Evolutionary conservation across 768 basidiomycete genomes (phyloP).

Genomic region (Pleurotus sapidus): DNA sequence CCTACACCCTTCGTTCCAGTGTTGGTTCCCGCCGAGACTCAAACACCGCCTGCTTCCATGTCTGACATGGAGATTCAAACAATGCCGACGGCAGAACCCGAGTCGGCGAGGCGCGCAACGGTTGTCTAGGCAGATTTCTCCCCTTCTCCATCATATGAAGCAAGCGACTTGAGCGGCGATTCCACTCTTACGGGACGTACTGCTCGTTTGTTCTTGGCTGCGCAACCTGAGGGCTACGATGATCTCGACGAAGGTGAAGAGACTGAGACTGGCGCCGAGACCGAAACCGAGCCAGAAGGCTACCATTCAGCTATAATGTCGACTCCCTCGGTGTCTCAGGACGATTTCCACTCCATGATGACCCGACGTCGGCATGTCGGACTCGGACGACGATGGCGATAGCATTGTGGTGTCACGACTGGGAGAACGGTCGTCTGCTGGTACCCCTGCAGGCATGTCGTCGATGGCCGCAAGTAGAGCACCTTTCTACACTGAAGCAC

Average conservation of each 20-base stretch:
- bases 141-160: conserved; percentile 16
- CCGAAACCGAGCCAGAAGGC: conserved; percentile 78
- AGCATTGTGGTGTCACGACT: conserved; percentile 71
- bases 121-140: conserved; percentile 45
- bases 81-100: not conserved
- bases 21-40: conserved; percentile 30
- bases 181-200: conserved; percentile 33
- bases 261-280: conserved; percentile 64
- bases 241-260: conserved; percentile 47
- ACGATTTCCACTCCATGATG: conserved; percentile 77
- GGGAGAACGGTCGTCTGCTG: conserved; percentile 12
- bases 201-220: conserved; percentile 31
- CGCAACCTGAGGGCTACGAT: conserved; percentile 15
- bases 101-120: conserved; percentile 35
- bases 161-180: conserved; percentile 29
- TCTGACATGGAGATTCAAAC: not conserved
- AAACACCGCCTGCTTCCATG: conserved; percentile 17
- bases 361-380: conserved; percentile 58
- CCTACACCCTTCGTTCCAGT: conserved; percentile 17
- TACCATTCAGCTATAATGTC: conserved; percentile 65
- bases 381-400: conserved; percentile 59
- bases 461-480: conserved; percentile 25
- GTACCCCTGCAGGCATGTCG: conserved; percentile 9
- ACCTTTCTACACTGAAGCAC: conserved; percentile 21
- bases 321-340: conserved; percentile 58